Percentiles rank a stretch among this genome's conserved stretches.
Evolutionary conservation across 139 green algal genomes (phyloP).

Genomic region (Tetraselmis chui): DNA sequence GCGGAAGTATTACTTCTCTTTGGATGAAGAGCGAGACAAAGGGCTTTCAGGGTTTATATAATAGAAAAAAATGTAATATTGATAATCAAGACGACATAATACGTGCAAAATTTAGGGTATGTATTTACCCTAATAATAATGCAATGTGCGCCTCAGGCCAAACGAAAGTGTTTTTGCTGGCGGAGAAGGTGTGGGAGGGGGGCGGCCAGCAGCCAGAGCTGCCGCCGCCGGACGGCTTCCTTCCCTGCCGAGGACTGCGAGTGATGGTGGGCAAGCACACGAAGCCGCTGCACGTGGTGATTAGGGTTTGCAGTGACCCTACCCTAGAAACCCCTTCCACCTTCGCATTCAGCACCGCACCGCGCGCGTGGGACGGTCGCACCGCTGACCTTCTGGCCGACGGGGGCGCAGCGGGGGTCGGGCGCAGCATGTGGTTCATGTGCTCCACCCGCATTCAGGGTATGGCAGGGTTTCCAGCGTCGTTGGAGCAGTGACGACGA

Average conservation of each 20-base stretch:
- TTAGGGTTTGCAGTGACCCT: background rate
- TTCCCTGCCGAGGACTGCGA: background rate
- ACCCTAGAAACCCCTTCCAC: background rate
- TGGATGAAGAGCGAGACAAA: no score
- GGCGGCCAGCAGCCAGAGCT: background rate
- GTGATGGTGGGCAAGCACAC: background rate
- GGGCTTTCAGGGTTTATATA: no score
- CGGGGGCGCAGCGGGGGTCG: no score
- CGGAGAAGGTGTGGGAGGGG: background rate
- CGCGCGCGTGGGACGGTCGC: background rate
- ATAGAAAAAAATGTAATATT: no score
- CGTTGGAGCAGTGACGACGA: no score
- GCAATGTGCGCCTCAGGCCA: background rate
- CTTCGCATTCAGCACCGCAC: background rate
- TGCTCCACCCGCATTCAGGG: background rate
- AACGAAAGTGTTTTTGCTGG: background rate
- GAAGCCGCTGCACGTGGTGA: background rate
- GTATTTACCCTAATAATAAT: no score
- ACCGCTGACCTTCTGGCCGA: background rate
- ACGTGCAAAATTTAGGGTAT: no score
- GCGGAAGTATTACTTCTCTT: no score
- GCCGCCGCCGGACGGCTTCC: background rate
- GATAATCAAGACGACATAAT: no score
- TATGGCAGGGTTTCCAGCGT: background rate
- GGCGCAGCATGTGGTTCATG: background rate